Base-by-base conservation (phyloP, 2,329 filamentous ascomycete genomes). In the Aspergillus sp. region DNA sequence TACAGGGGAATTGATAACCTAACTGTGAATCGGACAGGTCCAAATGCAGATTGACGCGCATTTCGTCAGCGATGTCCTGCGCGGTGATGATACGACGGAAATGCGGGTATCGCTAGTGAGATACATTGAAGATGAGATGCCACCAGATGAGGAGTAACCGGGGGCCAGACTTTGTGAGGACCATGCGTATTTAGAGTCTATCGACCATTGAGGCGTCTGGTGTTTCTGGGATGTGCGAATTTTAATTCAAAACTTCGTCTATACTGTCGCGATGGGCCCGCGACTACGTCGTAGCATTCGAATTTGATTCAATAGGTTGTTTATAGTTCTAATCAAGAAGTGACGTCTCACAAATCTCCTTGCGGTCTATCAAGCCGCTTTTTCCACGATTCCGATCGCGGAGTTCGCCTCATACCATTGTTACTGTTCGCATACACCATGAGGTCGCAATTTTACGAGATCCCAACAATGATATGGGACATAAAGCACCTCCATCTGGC, bases 11-110 rank as follows among this genome's bases (percentile, higher is more conserved):
- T 37, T 49, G 52, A 54, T 55, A 42, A 22, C 49, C 60, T 51
- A 57, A 49, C 53, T 44, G 2, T 30, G 25, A 42, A 25, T 41
- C 41, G 53, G 60, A 15, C 57, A 84, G 82, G 82, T 86, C 19
- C 91, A 97, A 79, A 95, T 97, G 89, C 93, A 97, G 70, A 90
- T 97, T 3, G 91, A 98, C 66, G 89, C 89, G 42, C 90, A 95
- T 65, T 98, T 97, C 66, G 86, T 95, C 62, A 96, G 88, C 67
- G 93, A 98, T 67, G 80, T 95, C 27, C 75, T 98, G 51, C 83
- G 90, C 48, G 93, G 93, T 3, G 91, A 96, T 62, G 93, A 98
- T 66, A 91, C 88, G 15, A 98, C 93, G 1, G 93, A 98, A 75
- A 96, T 98, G 88, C 81, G 91, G 62, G 85, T 98, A 62, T 88